Base-by-base conservation (phyloP, 805 yeast genomes). In the Debaryomyces prosopidis region DNA sequence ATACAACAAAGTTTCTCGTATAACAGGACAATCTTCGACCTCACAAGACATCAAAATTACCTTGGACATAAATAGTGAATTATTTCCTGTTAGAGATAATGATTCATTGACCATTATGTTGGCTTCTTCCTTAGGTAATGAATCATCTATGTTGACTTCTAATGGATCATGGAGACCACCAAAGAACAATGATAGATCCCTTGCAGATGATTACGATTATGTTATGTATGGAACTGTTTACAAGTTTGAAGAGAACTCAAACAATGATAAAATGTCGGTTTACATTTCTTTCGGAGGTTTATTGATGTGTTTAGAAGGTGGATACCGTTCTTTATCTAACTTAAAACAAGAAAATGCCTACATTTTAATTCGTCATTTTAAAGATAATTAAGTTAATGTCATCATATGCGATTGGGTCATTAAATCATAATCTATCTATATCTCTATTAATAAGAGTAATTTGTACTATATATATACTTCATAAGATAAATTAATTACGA, bases 151-250 rank as follows among this genome's bases (percentile, higher is more conserved):
- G 75, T 72, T 59, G 62, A 76, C 65, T 11, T 68, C 77, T 20
- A 75, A 81, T 53, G 85, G 86, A 15, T 80, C 87, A 19, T 86
- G 92, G 91, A 79, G 90, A 64, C 89, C 88, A 7, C 96, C 96
- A 37, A 87, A 80, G 66, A 79, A 87, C 10, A 87, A 85, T 47
- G 96, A 90, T 55, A 80, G 85, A 60, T 80, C 95, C 5, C 76
- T 92, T 58, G 96, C 97, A 54, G 97, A 92, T 65, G 98, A 94
- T 62, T 92, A 90, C 72, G 98, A 92, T 66, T 94, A 94, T 59
- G 98, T 94, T 53, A 92, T 94, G 98, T 84, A 91, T 65, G 99
- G 99, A 44, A 90, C 96, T 5, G 96, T 94, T 38, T 94, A 94
- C 76, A 91, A 92, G 66, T 94, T 94, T 62, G 97, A 92, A 65